Percentiles rank a stretch among this genome's conserved stretches.
Conservation (phyloP, 257 asterid genomes). For the Rhazya stricta region DNA sequence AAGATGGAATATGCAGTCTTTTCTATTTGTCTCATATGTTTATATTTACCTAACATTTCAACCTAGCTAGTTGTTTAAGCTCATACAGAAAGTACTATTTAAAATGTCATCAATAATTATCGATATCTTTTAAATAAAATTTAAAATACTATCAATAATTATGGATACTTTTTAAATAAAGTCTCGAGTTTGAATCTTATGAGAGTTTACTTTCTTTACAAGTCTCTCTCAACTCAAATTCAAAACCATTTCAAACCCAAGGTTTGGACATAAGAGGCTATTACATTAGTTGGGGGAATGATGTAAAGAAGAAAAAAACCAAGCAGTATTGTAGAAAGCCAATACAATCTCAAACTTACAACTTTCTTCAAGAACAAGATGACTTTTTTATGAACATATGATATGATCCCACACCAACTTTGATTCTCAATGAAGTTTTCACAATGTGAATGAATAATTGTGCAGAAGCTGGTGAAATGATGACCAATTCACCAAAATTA, state of each 20-base stretch:
- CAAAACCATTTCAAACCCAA: background rate
- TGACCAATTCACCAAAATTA: background rate
- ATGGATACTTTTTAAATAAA: too few species aligned
- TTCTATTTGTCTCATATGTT: background rate
- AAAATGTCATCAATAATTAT: too few species aligned
- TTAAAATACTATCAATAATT: too few species aligned
- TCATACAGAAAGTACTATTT: too few species aligned
- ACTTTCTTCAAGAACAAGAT: slow-evolving; percentile 4
- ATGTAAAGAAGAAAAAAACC: background rate
- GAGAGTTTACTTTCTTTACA: too few species aligned
- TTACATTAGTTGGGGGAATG: background rate
- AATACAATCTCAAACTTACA: background rate
- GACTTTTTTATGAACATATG: background rate
- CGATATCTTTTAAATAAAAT: too few species aligned
- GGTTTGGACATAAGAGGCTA: background rate
- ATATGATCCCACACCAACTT: background rate
- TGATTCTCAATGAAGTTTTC: background rate
- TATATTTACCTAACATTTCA: background rate
- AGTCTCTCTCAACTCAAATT: too few species aligned
- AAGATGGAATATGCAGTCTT: background rate
- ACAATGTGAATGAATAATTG: slow-evolving; percentile 11
- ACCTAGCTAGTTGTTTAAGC: background rate
- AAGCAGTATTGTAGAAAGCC: background rate
- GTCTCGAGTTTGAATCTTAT: too few species aligned
- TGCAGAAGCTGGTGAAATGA: slow-evolving; percentile 6